Percentiles rank a stretch among this genome's conserved stretches.
Conservation (phyloP, 225 moss, liverwort and hornwort species). For the Antitrichia curtipendula region DNA sequence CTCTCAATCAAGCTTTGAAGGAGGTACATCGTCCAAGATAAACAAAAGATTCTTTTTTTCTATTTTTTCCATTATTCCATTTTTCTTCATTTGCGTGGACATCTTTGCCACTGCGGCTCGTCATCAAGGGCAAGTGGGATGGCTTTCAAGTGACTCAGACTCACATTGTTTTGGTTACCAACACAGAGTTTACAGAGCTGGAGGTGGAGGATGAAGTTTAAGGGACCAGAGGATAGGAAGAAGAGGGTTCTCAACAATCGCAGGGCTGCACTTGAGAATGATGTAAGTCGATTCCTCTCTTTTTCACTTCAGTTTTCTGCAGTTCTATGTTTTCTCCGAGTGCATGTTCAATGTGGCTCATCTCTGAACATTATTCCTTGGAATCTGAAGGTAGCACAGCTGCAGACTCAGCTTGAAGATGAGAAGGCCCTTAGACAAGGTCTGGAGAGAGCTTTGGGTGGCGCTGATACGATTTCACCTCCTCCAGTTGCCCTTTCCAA, state of each 20-base stretch:
- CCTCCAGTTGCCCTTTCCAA: not conserved
- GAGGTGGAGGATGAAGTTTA: slow-evolving; percentile 80
- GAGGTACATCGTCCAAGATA: slow-evolving; percentile 32
- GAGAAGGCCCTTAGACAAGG: slow-evolving; percentile 64
- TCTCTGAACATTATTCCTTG: not conserved
- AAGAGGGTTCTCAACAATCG: slow-evolving; percentile 57
- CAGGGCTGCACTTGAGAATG: slow-evolving; percentile 70
- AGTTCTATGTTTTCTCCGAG: not conserved
- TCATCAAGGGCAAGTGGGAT: not conserved
- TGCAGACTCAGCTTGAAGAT: slow-evolving; percentile 64
- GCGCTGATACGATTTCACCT: not conserved
- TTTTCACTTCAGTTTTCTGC: not conserved
- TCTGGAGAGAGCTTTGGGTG: slow-evolving; percentile 57
- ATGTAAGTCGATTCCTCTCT: slow-evolving; percentile 26
- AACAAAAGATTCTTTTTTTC: not conserved
- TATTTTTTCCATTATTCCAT: not conserved
- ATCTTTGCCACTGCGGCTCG: not conserved
- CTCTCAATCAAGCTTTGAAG: slow-evolving; percentile 60
- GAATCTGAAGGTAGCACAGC: slow-evolving; percentile 61
- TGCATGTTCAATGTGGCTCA: not conserved
- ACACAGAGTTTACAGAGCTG: slow-evolving; percentile 65
- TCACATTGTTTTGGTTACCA: not conserved
- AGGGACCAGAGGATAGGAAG: slow-evolving; percentile 62
- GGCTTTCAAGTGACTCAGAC: not conserved
- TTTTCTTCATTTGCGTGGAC: not conserved